Conservation (phyloP, 345 rosid species). For the Draba incana region DNA sequence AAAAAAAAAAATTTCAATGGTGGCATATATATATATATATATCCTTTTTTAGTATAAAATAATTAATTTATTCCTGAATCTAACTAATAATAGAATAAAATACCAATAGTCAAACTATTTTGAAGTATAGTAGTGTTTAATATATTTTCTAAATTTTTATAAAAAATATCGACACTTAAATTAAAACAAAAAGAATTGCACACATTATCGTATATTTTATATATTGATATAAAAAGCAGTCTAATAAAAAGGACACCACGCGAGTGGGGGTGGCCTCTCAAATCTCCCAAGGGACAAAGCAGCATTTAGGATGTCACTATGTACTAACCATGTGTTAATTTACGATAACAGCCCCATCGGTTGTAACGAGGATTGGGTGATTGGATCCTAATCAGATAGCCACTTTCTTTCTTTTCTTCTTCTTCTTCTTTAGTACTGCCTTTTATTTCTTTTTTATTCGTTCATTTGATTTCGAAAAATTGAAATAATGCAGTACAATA, state of each 20-base stretch:
- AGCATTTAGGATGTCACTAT: slow-evolving; percentile 24
- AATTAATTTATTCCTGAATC: no score
- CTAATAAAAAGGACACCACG: slow-evolving; percentile 11
- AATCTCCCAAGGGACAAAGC: slow-evolving; percentile 37
- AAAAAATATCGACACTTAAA: no score
- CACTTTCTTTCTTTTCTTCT: slow-evolving; percentile 14
- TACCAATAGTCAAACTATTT: no score
- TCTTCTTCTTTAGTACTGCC: background rate
- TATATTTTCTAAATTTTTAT: no score
- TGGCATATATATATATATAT: no score
- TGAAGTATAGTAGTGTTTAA: no score
- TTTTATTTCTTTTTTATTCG: background rate
- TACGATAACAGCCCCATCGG: slow-evolving; percentile 1
- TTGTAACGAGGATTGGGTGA: slow-evolving; percentile 35
- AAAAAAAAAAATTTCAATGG: no score
- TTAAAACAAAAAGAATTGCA: background rate
- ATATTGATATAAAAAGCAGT: background rate
- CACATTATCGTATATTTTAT: slow-evolving; percentile 6
- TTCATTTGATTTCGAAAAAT: no score
- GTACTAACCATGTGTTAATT: slow-evolving; percentile 10
- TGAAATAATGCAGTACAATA: no score
- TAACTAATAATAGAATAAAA: no score
- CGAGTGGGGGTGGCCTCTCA: slow-evolving; percentile 29
- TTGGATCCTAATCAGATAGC: slow-evolving; percentile 40
- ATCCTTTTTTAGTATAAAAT: no score